Conservation (phyloP, 352 stramenopile genomes). For the Phytophthora hibernalis region DNA sequence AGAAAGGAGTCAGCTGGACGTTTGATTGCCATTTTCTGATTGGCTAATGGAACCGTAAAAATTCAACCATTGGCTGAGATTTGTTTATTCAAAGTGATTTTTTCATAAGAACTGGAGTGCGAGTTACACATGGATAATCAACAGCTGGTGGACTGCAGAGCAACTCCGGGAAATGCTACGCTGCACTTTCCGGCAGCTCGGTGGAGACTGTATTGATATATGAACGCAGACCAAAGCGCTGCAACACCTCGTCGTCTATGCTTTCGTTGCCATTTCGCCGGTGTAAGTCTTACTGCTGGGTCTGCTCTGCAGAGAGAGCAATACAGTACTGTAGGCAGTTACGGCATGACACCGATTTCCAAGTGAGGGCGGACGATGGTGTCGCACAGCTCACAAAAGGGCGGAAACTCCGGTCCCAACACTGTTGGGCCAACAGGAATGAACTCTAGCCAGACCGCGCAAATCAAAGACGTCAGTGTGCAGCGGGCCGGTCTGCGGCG, state of each 20-base stretch:
- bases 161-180: conserved; percentile 12
- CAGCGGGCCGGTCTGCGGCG: too few relatives aligned
- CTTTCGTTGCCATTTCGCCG: background rate
- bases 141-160: conserved; percentile 19
- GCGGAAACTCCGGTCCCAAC: background rate
- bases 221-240: too few relatives aligned
- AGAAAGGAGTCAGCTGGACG: conserved; percentile 17
- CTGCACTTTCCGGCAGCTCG: background rate
- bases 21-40: conserved; percentile 13
- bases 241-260: background rate
- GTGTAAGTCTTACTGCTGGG: background rate
- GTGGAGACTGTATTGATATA: too few relatives aligned
- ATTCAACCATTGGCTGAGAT: conserved; percentile 27
- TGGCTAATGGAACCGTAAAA: conserved; percentile 17
- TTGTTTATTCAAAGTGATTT: background rate
- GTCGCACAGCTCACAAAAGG: conserved; percentile 32
- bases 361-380: conserved; percentile 17
- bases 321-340: too few relatives aligned
- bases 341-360: background rate
- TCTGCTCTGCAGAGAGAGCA: background rate
- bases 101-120: conserved; percentile 28
- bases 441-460: conserved; percentile 26
- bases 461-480: conserved; percentile 36
- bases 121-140: conserved; percentile 29
- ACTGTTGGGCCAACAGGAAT: background rate